phyloP scores from a whole-genome alignment of 2,329 filamentous ascomycete genomes.

The Epichloe glyceriae region DNA sequence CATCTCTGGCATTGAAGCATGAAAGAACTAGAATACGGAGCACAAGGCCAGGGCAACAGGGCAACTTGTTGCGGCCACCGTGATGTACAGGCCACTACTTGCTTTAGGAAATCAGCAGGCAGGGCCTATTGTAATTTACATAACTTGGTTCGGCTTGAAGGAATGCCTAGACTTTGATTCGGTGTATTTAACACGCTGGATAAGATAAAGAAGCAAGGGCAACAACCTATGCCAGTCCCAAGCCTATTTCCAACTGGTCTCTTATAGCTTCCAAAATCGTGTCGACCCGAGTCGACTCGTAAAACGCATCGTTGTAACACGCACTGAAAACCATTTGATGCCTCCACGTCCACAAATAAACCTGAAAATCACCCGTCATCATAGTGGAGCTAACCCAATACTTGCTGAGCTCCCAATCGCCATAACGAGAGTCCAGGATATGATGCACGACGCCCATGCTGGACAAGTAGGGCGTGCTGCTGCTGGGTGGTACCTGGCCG shows the following conservation, averaged over 20 bases:
- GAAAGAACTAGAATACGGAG: too few species aligned
- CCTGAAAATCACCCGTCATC: background rate
- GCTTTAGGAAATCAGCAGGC: too few species aligned
- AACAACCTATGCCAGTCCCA: background rate
- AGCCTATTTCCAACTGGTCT: background rate
- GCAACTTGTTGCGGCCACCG: too few species aligned
- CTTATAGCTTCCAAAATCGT: background rate
- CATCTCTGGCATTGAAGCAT: constrained; percentile 60
- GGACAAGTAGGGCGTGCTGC: background rate
- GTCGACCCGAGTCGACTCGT: background rate
- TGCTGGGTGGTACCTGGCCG: background rate
- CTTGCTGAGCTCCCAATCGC: background rate
- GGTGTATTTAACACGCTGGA: too few species aligned
- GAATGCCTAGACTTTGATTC: too few species aligned
- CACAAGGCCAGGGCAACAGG: too few species aligned
- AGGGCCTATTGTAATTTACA: too few species aligned
- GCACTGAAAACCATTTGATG: background rate
- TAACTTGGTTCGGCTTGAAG: too few species aligned
- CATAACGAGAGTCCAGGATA: background rate
- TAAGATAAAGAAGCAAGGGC: too few species aligned
- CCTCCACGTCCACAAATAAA: background rate
- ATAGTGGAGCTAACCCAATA: background rate
- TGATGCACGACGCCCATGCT: background rate
- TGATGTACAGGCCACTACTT: too few species aligned
- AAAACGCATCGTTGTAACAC: background rate